Evolutionary conservation across 2,329 filamentous ascomycete genomes (phyloP).

Genomic region (Lachnellula willkommii): DNA sequence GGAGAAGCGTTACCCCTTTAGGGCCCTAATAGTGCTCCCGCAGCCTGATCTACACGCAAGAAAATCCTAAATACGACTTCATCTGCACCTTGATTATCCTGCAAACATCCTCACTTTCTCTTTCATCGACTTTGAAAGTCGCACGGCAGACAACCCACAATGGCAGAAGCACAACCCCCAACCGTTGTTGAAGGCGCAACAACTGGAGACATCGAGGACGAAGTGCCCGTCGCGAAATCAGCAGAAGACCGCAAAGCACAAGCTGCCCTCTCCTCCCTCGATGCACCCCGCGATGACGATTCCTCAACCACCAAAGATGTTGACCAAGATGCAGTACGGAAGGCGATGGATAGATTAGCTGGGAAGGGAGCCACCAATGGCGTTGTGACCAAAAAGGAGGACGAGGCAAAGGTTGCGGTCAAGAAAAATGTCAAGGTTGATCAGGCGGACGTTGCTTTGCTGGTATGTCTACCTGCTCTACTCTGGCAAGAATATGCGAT

Average conservation of each 20-base stretch:
- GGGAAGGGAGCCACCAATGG: conserved; percentile 30
- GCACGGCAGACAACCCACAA: conserved; percentile 29
- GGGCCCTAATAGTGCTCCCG: background rate
- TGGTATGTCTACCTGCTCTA: conserved; percentile 46
- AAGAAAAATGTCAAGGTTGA: conserved; percentile 67
- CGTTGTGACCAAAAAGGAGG: conserved; percentile 36
- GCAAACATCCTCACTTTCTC: background rate
- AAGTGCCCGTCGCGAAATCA: conserved; percentile 48
- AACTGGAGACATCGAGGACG: conserved; percentile 53
- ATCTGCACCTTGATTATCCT: background rate
- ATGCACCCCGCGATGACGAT: conserved; percentile 45
- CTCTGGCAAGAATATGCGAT: no score
- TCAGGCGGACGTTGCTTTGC: conserved; percentile 60
- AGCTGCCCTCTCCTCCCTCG: conserved; percentile 66
- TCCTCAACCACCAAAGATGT: conserved; percentile 43
- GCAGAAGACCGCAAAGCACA: conserved; percentile 75
- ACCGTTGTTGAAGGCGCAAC: conserved; percentile 55
- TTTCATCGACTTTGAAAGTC: background rate
- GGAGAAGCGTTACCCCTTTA: background rate
- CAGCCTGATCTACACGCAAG: background rate
- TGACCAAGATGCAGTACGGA: conserved; percentile 64
- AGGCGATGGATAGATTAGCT: conserved; percentile 63
- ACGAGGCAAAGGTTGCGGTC: conserved; percentile 44
- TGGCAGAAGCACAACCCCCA: conserved; percentile 59
- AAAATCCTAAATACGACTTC: background rate